Base-by-base conservation (phyloP, 148 eudicot species). In the Rhododendron mucronatum region DNA sequence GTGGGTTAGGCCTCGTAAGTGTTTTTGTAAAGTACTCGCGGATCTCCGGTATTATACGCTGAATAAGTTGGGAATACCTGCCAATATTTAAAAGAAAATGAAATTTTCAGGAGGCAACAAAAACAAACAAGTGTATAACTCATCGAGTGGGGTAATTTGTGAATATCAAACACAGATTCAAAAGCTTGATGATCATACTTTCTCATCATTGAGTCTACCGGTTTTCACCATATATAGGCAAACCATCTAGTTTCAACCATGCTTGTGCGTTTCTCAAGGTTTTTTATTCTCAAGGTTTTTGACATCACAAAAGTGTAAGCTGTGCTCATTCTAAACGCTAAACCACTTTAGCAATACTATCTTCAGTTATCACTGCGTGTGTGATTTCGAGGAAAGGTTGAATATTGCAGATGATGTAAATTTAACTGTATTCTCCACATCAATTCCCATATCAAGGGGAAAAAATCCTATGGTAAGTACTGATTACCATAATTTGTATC, bases 21-120 rank as follows among this genome's bases (percentile, higher is more conserved):
- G 86, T 86, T 87, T 90, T 88, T 26, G 85, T 86, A 76, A 95
- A 94, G 90, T 93, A 94, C 69, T 82, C 91, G 28, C 89, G 93
- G 48, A 92, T 94, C 88, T 95, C 99, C 18, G 98, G 98, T 80
- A 93, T 77, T 37, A 95, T 92, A 23, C 92, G 94, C 73, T 92
- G 91, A 80, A 96, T 93, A 77, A 96, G 91, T 77, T 84, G 80
- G 15, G 84, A 84, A 45, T 92, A 93, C 97, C 99, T 95, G 95
- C 84, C 71, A 65, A 80, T 20, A 39, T 80, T 47, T 12, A 35
- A 12, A 41, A 23, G 26, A 21, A 16, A 67, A 26, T 0, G 37
- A 14, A 21, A 11, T 7, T 28, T 71, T 33, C 12, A 63, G 44
- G 21, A 30, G 51, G 65, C 15, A 75, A 50, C 6, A 15, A n/a